Percentiles rank a stretch among this genome's conserved stretches.
Conservation (phyloP, 2,329 filamentous ascomycete species). For the Talaromyces rugulosus region DNA sequence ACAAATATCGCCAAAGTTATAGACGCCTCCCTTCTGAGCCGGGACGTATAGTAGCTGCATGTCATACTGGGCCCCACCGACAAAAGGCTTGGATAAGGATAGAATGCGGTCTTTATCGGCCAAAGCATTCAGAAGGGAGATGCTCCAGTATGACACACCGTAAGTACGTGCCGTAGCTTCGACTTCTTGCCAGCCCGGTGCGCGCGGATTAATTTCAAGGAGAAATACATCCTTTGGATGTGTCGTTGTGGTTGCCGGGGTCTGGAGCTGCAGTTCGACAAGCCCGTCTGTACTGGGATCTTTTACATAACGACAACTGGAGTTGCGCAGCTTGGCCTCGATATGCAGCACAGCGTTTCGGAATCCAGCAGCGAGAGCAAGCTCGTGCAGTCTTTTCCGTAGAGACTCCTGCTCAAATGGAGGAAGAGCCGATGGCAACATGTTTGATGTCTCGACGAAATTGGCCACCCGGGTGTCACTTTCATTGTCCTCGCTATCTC, state of each 20-base stretch:
- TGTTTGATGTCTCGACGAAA: too few species aligned
- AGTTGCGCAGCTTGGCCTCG: slow-evolving; percentile 24
- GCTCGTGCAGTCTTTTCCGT: slow-evolving; percentile 14
- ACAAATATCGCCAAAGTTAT: not conserved
- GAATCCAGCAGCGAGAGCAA: slow-evolving; percentile 21
- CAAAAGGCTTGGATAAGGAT: not conserved
- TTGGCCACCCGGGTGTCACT: too few species aligned
- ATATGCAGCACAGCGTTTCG: slow-evolving; percentile 23
- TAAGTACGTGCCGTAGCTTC: not conserved
- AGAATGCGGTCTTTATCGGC: not conserved
- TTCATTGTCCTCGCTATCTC: too few species aligned
- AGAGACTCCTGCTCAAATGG: slow-evolving; percentile 17
- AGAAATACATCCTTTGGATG: slow-evolving; percentile 13
- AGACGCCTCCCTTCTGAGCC: not conserved
- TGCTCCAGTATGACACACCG: not conserved
- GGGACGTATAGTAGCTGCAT: not conserved
- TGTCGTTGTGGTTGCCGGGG: not conserved
- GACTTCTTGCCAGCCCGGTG: slow-evolving; percentile 15
- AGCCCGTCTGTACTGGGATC: slow-evolving; percentile 9
- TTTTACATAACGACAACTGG: slow-evolving; percentile 16
- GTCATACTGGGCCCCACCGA: not conserved
- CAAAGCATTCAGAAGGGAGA: not conserved
- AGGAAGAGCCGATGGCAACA: slow-evolving; percentile 19
- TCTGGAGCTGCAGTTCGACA: slow-evolving; percentile 13
- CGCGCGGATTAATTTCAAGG: slow-evolving; percentile 25